A percentile compares a stretch with the other conserved stretches of the same genome.
Evolutionary conservation across 2,329 filamentous ascomycete species (phyloP).

Genomic region (Sclerotinia minor): DNA sequence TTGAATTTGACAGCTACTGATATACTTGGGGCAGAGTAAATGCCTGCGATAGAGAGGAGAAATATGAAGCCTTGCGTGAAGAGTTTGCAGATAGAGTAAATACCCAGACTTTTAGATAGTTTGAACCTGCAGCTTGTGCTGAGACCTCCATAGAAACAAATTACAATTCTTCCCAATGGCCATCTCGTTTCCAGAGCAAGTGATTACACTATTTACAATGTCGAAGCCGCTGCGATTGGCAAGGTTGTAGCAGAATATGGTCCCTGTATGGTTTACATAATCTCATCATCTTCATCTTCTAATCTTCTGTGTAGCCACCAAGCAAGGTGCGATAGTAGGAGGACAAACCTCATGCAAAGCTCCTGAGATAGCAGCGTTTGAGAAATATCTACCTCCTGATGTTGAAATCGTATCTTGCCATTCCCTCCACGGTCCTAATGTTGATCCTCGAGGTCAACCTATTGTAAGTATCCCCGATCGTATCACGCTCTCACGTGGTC

Average conservation of each 20-base stretch:
- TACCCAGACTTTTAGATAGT: constrained; percentile 46
- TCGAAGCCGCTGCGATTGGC: constrained; percentile 90
- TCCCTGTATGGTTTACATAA: constrained; percentile 67
- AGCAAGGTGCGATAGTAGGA: constrained; percentile 90
- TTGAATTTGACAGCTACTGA: constrained; percentile 15
- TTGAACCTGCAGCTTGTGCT: constrained; percentile 40
- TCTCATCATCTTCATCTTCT: constrained; percentile 27
- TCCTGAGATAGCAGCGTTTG: constrained; percentile 91
- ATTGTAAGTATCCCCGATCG: constrained; percentile 55
- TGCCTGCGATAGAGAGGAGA: constrained; percentile 90
- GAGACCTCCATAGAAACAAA: constrained; percentile 63
- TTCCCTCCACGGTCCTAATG: constrained; percentile 89
- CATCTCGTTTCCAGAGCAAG: constrained; percentile 93
- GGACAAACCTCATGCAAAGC: constrained; percentile 98
- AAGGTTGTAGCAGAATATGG: constrained; percentile 85
- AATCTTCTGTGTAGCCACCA: constrained; percentile 66
- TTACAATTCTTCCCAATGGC: constrained; percentile 90
- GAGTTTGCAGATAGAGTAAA: constrained; percentile 88
- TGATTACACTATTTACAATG: constrained; percentile 99
- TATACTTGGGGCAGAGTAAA: constrained; percentile 65
- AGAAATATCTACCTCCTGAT: constrained; percentile 80
- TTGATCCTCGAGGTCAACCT: constrained; percentile 86
- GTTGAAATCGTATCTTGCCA: constrained; percentile 95
- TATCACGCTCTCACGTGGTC: constrained; percentile 12
- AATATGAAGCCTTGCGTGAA: constrained; percentile 74